phyloP scores from a whole-genome alignment of 371 early-diverging fungal species.

The Haplosporangium sp. region DNA sequence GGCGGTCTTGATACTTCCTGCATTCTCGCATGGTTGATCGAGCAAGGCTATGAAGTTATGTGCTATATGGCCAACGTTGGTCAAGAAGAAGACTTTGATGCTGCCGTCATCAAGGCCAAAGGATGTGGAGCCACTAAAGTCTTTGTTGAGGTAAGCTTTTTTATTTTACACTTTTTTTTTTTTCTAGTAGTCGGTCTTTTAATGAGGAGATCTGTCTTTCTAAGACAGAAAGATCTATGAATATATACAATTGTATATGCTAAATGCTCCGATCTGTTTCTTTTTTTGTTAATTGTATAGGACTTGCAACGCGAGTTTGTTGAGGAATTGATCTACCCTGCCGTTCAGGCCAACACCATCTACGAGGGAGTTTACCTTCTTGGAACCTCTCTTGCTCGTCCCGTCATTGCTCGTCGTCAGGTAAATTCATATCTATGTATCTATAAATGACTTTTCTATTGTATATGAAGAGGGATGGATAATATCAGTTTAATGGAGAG shows the following conservation, averaged over 20 bases:
- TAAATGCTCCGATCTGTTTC: neutral
- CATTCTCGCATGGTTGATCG: constrained; percentile 97
- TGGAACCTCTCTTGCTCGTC: constrained; percentile 97
- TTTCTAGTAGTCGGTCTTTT: neutral
- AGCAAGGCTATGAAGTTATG: constrained; percentile 96
- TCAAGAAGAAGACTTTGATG: constrained; percentile 98
- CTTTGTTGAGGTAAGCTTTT: constrained; percentile 78
- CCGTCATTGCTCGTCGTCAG: constrained; percentile 91
- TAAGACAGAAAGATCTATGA: no score
- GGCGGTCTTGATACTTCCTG: constrained; percentile 99
- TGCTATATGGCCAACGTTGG: constrained; percentile 98
- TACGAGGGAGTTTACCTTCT: constrained; percentile 96
- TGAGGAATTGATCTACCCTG: constrained; percentile 91
- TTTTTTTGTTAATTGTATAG: constrained; percentile 41
- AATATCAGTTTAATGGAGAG: no score
- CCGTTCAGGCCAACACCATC: constrained; percentile 94
- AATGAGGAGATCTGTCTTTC: no score
- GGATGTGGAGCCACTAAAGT: constrained; percentile 94
- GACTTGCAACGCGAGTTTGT: constrained; percentile 95
- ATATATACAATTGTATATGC: no score
- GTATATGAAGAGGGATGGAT: no score
- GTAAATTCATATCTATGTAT: constrained; percentile 29
- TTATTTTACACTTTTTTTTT: no score
- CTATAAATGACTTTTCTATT: neutral
- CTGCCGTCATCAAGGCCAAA: constrained; percentile 91